Conservation (phyloP, 1,284 basidiomycete genomes). For the Tylopilus orsonianus region DNA sequence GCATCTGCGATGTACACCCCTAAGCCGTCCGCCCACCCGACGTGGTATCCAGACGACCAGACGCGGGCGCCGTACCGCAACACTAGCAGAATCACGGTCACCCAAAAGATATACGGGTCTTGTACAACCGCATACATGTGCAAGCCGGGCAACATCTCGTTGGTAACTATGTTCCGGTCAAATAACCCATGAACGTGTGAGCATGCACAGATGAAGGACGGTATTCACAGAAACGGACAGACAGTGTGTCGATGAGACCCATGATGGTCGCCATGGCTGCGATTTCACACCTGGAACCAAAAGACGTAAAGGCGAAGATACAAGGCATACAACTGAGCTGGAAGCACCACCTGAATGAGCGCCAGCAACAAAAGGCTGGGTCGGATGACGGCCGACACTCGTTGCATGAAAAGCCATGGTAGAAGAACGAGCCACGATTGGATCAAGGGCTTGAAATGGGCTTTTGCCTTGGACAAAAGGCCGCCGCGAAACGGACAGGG, state of each 20-base stretch:
- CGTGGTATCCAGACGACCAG: neutral
- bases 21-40: neutral
- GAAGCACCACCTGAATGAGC: no score
- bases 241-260: neutral
- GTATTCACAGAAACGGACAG: neutral
- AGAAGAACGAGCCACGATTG: no score
- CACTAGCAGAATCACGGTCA: neutral
- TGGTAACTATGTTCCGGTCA: neutral
- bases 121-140: neutral
- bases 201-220: neutral
- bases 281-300: neutral
- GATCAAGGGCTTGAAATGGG: no score
- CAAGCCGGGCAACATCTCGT: neutral
- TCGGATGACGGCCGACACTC: no score
- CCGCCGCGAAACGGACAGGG: no score
- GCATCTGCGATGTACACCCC: neutral
- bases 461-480: no score
- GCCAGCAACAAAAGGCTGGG: no score
- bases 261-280: neutral
- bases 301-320: neutral
- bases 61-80: neutral
- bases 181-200: neutral
- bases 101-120: neutral
- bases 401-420: no score
- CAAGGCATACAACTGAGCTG: no score